These are phyloP conservation scores for Suhomyces atakaporum DNA, from an alignment of 1,139 yeast genomes.

Conservation along the genomic window DNA sequence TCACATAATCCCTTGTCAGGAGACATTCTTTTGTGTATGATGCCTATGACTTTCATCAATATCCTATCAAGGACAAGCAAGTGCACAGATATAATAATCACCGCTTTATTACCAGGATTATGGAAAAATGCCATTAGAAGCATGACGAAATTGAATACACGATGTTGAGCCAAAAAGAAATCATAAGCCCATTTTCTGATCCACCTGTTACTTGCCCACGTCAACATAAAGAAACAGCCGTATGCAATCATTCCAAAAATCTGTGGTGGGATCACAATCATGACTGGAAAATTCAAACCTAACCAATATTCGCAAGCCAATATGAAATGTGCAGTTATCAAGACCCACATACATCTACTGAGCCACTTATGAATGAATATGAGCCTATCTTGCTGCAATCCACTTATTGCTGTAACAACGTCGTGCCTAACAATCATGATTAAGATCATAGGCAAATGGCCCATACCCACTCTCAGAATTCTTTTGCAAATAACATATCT, in stretches of 20 bases:
- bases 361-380: conserved; percentile 48
- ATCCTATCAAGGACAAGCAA: conserved; percentile 48
- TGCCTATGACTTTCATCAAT: conserved; percentile 29
- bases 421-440: conserved; percentile 43
- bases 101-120: conserved; percentile 35
- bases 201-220: conserved; percentile 39
- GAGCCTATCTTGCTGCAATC: conserved; percentile 44
- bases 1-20: conserved; percentile 45
- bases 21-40: conserved; percentile 34
- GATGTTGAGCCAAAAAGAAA: conserved; percentile 46
- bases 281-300: conserved; percentile 35
- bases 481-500: conserved; percentile 46
- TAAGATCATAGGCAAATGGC: conserved; percentile 43
- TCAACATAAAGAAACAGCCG: conserved; percentile 37
- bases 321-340: conserved; percentile 40
- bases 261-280: conserved; percentile 52
- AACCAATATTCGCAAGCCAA: conserved; percentile 44
- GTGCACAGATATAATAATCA: conserved; percentile 47
- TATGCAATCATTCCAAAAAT: conserved; percentile 53
- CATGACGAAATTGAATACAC: conserved; percentile 46
- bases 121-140: conserved; percentile 47
- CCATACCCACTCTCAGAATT: conserved; percentile 44
- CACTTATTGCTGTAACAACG: conserved; percentile 40
- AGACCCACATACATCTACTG: conserved; percentile 40
- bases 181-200: conserved; percentile 46